Evolutionary conservation across 208 protist genomes (phyloP), one percentile per base, ranked within the genome.

Genomic region (Trypanosoma rangeli): DNA sequence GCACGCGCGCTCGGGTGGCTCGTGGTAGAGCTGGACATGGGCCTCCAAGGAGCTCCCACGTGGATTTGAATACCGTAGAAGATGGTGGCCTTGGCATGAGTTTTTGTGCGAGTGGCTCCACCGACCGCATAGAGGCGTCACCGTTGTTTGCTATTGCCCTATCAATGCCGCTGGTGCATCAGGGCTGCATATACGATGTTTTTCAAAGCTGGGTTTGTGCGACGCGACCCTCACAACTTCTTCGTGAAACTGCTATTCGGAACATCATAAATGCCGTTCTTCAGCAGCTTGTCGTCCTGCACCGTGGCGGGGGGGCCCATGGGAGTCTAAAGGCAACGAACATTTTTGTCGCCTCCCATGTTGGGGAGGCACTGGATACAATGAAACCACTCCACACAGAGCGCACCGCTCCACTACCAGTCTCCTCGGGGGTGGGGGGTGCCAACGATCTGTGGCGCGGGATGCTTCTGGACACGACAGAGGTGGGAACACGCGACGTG

Each of bases 261-360:
- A 85, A 86, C 63, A 83, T 91, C 39, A 76, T 94, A 13, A 73
- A 66, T 59, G 50, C 60, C 28, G 84, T 92, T 31, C 78, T 94
- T 26, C 55, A 76, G 53, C 85, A 82, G 24, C 70, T 94, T 56
- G 63, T 62, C 4, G 64, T 68, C 1, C 76, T 94, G 56, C 88
- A 94, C 58, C 63, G 58, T 3, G 46, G 65, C 20, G 88, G 88
- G 15, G 63, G 58, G 53, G 79, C 76, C 4, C 86, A 90, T 58
- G 85, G 88, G 33, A 85, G 80, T 58, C 75, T 94, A 20, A 90
- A 90, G 62, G 74, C 82, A 48, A 88, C 85, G 13, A 94, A 94
- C 50, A 65, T 92, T 48, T 94, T 94, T 60, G 70, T 84, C 12
- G 37, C 78, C 28, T 64, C 77, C 50, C 75, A 86, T 49, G 73